phyloP scores from a whole-genome alignment of 1,284 basidiomycete species.

The Volvariella surrecta region DNA sequence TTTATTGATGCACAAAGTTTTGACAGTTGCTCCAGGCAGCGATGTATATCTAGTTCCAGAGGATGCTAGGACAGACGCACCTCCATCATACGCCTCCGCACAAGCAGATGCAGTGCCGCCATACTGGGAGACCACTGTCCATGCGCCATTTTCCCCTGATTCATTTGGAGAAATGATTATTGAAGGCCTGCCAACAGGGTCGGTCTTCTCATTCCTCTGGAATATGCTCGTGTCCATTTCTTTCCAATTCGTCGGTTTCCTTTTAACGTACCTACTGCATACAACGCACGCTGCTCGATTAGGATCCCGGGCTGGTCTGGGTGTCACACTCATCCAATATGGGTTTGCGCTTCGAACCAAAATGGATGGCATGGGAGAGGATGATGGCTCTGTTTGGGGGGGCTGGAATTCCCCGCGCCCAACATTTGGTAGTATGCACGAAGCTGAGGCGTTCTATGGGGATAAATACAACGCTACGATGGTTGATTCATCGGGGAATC shows the following conservation, averaged over 20 bases:
- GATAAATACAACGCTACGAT: conserved; percentile 15
- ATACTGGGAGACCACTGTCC: conserved; percentile 97
- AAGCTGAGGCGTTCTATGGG: conserved; percentile 38
- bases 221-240: conserved; percentile 90
- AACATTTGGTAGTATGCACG: conserved; percentile 31
- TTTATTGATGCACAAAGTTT: conserved; percentile 2
- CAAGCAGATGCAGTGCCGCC: conserved; percentile 93
- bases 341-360: conserved; percentile 74
- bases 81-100: conserved; percentile 86
- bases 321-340: conserved; percentile 92
- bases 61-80: conserved; percentile 72
- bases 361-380: conserved; percentile 18
- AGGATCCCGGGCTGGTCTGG: conserved; percentile 90
- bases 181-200: conserved; percentile 70
- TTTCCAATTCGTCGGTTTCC: conserved; percentile 97
- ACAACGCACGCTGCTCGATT: conserved; percentile 94
- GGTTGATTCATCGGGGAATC: conserved; percentile 14
- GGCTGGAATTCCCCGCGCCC: conserved; percentile 25
- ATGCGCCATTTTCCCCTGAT: conserved; percentile 61
- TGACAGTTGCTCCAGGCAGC: conserved; percentile 42
- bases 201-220: conserved; percentile 85
- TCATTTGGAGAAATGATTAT: conserved; percentile 64
- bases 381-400: conserved; percentile 18
- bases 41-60: conserved; percentile 70
- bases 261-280: conserved; percentile 89